phyloP scores from a whole-genome alignment of 805 yeast genomes.

The Candida sphagnicola region DNA sequence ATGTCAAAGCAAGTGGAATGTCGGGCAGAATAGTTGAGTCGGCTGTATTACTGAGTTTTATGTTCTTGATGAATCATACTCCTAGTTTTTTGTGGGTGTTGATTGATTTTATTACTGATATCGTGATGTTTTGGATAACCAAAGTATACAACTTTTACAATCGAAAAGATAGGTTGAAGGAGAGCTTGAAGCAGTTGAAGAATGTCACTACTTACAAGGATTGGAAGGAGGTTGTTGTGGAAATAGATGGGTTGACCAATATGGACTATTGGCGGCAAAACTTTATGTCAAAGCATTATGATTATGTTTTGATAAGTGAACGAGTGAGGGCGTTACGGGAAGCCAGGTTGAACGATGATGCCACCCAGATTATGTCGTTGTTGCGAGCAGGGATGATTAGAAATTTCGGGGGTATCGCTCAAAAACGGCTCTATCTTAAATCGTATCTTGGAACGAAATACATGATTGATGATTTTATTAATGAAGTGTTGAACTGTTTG shows the following conservation, averaged over 20 bases:
- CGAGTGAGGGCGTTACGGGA: constrained; percentile 58
- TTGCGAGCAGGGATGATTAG: constrained; percentile 81
- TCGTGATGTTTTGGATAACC: constrained; percentile 45
- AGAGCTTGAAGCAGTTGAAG: constrained; percentile 46
- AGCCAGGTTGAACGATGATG: constrained; percentile 59
- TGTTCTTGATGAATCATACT: constrained; percentile 29
- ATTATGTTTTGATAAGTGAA: constrained; percentile 75
- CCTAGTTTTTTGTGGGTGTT: constrained; percentile 39
- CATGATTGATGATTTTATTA: constrained; percentile 81
- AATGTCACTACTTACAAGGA: constrained; percentile 59
- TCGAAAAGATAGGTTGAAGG: constrained; percentile 42
- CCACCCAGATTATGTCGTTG: constrained; percentile 55
- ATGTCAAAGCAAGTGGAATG: neutral
- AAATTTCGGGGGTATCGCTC: constrained; percentile 88
- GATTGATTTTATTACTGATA: constrained; percentile 41
- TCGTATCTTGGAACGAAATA: constrained; percentile 86
- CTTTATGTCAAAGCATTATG: constrained; percentile 76
- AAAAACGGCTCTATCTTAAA: constrained; percentile 71
- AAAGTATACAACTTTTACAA: constrained; percentile 31
- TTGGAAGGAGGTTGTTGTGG: constrained; percentile 56
- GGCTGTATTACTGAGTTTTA: constrained; percentile 18
- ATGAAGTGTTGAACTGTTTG: constrained; percentile 69
- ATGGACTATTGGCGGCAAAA: constrained; percentile 70
- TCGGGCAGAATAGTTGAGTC: constrained; percentile 1
- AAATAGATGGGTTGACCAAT: constrained; percentile 46